Evolutionary conservation across 2,329 filamentous ascomycete genomes (phyloP), one percentile per base, ranked within the genome.

Genomic region (Scedosporium dehoogii): DNA sequence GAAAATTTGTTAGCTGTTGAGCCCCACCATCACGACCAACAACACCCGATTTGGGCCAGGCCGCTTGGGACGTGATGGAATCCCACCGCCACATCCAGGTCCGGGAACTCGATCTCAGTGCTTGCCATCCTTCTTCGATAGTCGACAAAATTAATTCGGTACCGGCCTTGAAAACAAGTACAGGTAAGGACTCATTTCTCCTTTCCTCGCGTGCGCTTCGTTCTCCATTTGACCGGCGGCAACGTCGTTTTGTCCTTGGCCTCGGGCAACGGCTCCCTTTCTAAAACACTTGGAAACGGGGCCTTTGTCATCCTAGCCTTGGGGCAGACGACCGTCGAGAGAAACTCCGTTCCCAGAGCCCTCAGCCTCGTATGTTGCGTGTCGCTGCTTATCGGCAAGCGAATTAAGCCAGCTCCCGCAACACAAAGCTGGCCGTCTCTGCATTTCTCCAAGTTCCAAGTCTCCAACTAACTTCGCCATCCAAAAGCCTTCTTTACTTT

Each of bases 401-500:
- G 14, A 38, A 38, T 38, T 10, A 12, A 38, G 33, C 33, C 14
- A 12, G 33, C 4, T 38, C 33, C 10, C 33, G 9, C 10, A 10
- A 14, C 33, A 3, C 12, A 12, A 2, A 38, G 33, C 33, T 12
- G 12, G 10, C 10, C 10, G 33, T 38, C 33, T 12, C 33, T 38
- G 33, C 10, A 38, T 38, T 38, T 38, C 33, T 38, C 33, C 33
- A 12, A 38, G 33, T 61, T 66, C 56, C 41, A 42, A 55, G 10
- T n/a, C 59, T 64, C 63, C 53, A 33, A 63, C 66, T 68, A 63
- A 68, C 66, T n/a, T 27, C 27, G 42, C 59, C 44, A 27, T 33
- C 23, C 27, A 56, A 64, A 73, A 94, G 90, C 90, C 27, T 94
- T 94, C 78, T 88, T 94, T 74, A 88, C 86, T 62, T 93, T 91